These are phyloP conservation scores for Tuber magnatum DNA, from an alignment of 495 filamentous ascomycete genomes.

Conservation along the genomic window DNA sequence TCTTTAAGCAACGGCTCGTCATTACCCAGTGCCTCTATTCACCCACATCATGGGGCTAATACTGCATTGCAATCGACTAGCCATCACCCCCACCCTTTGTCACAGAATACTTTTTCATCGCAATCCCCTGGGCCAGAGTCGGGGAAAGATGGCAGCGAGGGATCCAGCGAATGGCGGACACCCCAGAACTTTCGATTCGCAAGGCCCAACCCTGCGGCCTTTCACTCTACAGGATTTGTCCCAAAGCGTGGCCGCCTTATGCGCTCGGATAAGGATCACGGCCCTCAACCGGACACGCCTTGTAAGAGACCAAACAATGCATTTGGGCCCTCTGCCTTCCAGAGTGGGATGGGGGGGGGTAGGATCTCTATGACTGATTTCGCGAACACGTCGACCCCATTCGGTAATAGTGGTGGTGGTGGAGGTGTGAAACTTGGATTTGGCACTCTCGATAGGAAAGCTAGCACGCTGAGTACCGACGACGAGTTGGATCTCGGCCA, in stretches of 20 bases:
- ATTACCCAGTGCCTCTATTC: conserved; percentile 52
- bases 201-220: conserved; percentile 76
- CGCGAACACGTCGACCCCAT: conserved; percentile 41
- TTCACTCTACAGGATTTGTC: conserved; percentile 88
- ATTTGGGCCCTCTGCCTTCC: conserved; percentile 56
- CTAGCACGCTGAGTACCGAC: conserved; percentile 35
- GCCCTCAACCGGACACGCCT: conserved; percentile 73
- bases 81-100: conserved; percentile 72
- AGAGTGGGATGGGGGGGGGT: conserved; percentile 50
- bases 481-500: conserved; percentile 26
- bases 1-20: conserved; percentile 46
- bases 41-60: conserved; percentile 43
- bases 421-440: conserved; percentile 33
- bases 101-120: conserved; percentile 63
- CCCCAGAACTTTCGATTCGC: conserved; percentile 76
- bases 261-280: conserved; percentile 54
- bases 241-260: conserved; percentile 63
- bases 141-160: conserved; percentile 19
- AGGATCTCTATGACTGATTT: conserved; percentile 61
- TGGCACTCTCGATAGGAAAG: conserved; percentile 27
- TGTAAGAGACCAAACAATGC: conserved; percentile 64
- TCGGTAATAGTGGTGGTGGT: conserved; percentile 39
- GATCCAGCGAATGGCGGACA: conserved; percentile 51
- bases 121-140: conserved; percentile 50
- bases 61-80: conserved; percentile 23